Conservation (phyloP, 2,329 filamentous ascomycete species). For the Pestalotiopsis sp. region DNA sequence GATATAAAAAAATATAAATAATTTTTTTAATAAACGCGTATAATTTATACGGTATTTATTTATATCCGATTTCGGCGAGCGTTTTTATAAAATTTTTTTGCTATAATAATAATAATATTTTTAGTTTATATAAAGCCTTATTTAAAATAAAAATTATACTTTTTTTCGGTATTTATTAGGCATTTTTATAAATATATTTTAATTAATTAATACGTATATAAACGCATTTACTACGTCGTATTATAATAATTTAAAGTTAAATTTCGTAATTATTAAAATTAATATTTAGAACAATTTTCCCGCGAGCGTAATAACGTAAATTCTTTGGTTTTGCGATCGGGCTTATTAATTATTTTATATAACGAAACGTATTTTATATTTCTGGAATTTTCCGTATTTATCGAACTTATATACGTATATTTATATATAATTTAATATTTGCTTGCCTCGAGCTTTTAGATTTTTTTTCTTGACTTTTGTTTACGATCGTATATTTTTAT, state of each 20-base stretch:
- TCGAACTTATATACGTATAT: not conserved
- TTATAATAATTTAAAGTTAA: not conserved
- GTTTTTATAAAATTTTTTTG: not conserved
- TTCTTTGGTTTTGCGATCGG: not conserved
- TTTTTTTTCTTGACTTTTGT: not conserved
- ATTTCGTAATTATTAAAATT: not conserved
- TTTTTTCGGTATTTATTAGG: not conserved
- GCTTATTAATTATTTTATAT: not conserved
- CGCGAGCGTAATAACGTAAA: not conserved
- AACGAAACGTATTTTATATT: not conserved
- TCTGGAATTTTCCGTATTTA: not conserved
- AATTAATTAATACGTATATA: not conserved
- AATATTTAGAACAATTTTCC: not conserved
- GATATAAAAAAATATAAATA: not conserved
- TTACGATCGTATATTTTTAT: not conserved
- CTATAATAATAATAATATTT: not conserved
- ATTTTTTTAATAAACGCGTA: not conserved
- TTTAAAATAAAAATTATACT: not conserved
- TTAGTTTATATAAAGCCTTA: not conserved
- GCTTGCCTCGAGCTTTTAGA: rapidly evolving
- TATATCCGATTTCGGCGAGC: not conserved
- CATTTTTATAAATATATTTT: not conserved
- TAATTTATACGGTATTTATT: not conserved
- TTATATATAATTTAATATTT: not conserved
- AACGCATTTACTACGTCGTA: not conserved